phyloP scores from a whole-genome alignment of 345 rosid genomes.

The Ceriops zippeliana region DNA sequence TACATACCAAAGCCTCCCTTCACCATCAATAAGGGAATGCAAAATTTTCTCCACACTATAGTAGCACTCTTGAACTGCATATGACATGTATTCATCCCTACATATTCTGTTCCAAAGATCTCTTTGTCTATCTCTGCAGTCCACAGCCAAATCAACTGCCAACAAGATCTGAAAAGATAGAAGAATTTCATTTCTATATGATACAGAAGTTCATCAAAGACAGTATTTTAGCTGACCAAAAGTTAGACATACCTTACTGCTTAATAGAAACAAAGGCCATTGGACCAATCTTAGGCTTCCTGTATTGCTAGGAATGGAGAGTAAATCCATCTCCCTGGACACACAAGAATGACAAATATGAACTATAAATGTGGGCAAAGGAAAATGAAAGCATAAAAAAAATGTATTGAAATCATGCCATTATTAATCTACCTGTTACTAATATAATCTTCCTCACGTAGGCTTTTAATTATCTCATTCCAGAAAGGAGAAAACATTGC shows the following conservation, averaged over 20 bases:
- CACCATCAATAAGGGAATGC: constrained; percentile 81
- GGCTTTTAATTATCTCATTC: constrained; percentile 93
- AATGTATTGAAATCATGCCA: constrained; percentile 17
- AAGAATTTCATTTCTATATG: background rate
- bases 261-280: constrained; percentile 98
- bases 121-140: constrained; percentile 73
- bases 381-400: constrained; percentile 12
- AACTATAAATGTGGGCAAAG: constrained; percentile 3
- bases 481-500: constrained; percentile 95
- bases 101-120: constrained; percentile 79
- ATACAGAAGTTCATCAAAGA: background rate
- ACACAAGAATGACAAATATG: constrained; percentile 7
- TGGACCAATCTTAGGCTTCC: constrained; percentile 91
- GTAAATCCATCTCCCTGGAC: constrained; percentile 94
- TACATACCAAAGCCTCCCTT: constrained; percentile 85
- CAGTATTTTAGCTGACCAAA: background rate
- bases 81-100: constrained; percentile 94
- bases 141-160: constrained; percentile 94
- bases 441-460: constrained; percentile 95
- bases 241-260: constrained; percentile 74
- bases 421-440: constrained; percentile 61
- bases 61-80: constrained; percentile 96
- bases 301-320: constrained; percentile 83
- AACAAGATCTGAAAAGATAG: constrained; percentile 63
- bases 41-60: constrained; percentile 76